phyloP scores from a whole-genome alignment of 2,329 filamentous ascomycete species.

The Ophiosphaerella narmari region DNA sequence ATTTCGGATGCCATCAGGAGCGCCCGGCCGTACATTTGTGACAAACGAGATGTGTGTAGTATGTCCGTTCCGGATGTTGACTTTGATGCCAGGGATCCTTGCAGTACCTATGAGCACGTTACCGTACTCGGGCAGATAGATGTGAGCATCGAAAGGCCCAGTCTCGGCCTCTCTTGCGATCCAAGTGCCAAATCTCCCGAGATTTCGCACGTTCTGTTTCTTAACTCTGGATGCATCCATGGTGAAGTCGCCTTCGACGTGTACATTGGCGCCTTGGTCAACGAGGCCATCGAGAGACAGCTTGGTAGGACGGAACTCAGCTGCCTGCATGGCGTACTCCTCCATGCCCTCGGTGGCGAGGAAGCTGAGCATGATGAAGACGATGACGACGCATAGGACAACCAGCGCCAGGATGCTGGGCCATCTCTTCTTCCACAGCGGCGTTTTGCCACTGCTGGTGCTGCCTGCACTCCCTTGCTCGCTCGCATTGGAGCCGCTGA shows the following conservation, averaged over 20 bases:
- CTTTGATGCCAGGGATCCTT: slow-evolving; percentile 71
- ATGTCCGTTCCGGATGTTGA: slow-evolving; percentile 78
- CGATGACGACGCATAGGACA: slow-evolving; percentile 64
- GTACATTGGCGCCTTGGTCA: slow-evolving; percentile 73
- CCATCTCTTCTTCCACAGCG: slow-evolving; percentile 63
- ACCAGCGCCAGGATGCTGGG: slow-evolving; percentile 76
- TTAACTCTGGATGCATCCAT: slow-evolving; percentile 79
- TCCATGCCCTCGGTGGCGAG: slow-evolving; percentile 79
- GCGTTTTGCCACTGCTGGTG: slow-evolving; percentile 32
- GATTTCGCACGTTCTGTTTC: slow-evolving; percentile 70
- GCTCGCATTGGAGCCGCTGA: slow-evolving; percentile 28
- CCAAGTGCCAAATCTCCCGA: slow-evolving; percentile 81
- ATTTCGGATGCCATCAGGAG: slow-evolving; percentile 74
- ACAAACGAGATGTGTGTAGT: slow-evolving; percentile 79
- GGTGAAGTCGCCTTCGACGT: slow-evolving; percentile 79
- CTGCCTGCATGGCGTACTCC: slow-evolving; percentile 82
- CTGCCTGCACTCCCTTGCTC: not conserved
- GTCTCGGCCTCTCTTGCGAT: slow-evolving; percentile 77
- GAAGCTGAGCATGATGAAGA: slow-evolving; percentile 82
- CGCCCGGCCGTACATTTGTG: slow-evolving; percentile 74
- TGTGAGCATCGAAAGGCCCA: slow-evolving; percentile 70
- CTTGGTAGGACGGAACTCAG: slow-evolving; percentile 79
- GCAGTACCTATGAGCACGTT: slow-evolving; percentile 79
- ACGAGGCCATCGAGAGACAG: slow-evolving; percentile 88
- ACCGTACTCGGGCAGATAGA: slow-evolving; percentile 83